These are phyloP conservation scores for Obelidium mucronatum DNA, from an alignment of 192 early-diverging fungal species.

Conservation along the genomic window DNA sequence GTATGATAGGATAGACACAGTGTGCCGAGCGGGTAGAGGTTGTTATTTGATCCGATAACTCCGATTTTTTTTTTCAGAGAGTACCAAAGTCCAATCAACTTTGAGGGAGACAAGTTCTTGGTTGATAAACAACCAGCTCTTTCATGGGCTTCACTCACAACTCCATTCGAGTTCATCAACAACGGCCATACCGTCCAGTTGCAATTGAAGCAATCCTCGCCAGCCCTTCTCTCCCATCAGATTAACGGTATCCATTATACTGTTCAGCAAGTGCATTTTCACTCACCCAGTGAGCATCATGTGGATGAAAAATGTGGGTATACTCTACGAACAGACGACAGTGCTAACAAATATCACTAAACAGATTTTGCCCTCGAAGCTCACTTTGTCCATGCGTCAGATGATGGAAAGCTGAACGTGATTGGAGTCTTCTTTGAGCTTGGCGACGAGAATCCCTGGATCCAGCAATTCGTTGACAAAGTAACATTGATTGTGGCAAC, in stretches of 20 bases:
- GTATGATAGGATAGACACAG: too few relatives aligned
- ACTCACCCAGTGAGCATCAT: constrained; percentile 16
- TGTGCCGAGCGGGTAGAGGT: not conserved
- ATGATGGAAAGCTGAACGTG: constrained; percentile 4
- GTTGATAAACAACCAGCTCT: not conserved
- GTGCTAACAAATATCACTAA: not conserved
- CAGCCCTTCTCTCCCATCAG: not conserved
- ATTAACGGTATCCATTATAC: not conserved
- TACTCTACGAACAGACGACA: not conserved
- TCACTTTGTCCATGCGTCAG: constrained; percentile 12
- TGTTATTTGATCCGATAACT: not conserved
- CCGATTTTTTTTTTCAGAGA: not conserved
- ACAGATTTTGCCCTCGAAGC: not conserved
- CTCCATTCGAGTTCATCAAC: not conserved
- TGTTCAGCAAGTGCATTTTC: constrained; percentile 7
- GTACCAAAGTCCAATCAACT: not conserved
- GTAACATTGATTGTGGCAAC: too few relatives aligned
- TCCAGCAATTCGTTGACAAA: not conserved
- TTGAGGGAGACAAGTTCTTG: not conserved
- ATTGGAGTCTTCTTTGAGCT: constrained; percentile 16
- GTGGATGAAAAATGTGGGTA: not conserved
- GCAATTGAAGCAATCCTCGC: not conserved
- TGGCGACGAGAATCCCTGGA: constrained; percentile 1
- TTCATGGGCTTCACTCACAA: not conserved
- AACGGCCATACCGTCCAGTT: not conserved